phyloP scores from a whole-genome alignment of 208 protist genomes.

The Naegleria lovaniensis region DNA sequence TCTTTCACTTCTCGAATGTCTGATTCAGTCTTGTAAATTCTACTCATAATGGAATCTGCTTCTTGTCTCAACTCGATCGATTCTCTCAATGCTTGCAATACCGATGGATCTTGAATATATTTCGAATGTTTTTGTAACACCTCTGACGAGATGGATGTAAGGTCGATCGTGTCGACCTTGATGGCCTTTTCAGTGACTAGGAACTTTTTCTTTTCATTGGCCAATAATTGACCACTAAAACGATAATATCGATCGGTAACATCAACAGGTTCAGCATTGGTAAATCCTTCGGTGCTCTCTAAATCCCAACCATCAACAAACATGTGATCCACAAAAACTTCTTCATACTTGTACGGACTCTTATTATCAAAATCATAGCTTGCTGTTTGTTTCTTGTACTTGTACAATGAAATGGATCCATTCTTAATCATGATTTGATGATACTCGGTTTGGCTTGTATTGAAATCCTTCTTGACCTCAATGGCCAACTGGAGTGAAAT shows the following conservation, averaged over 20 bases:
- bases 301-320: conserved; percentile 1
- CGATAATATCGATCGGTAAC: background rate
- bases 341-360: background rate
- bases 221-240: background rate
- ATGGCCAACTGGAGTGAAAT: background rate
- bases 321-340: background rate
- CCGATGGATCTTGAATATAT: background rate
- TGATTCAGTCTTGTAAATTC: background rate
- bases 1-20: background rate
- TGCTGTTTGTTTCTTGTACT: background rate
- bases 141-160: background rate
- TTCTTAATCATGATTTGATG: background rate
- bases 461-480: background rate
- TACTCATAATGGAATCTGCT: background rate
- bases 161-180: background rate
- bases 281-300: background rate
- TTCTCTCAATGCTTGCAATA: background rate
- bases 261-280: background rate
- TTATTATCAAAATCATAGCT: background rate
- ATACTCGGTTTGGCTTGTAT: background rate
- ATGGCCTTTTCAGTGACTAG: background rate
- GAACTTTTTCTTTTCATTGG: background rate
- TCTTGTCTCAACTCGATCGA: background rate
- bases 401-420: background rate
- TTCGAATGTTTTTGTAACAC: background rate